Evolutionary conservation across 495 filamentous ascomycete species (phyloP).

Genomic region (Alectoria sarmentosa): DNA sequence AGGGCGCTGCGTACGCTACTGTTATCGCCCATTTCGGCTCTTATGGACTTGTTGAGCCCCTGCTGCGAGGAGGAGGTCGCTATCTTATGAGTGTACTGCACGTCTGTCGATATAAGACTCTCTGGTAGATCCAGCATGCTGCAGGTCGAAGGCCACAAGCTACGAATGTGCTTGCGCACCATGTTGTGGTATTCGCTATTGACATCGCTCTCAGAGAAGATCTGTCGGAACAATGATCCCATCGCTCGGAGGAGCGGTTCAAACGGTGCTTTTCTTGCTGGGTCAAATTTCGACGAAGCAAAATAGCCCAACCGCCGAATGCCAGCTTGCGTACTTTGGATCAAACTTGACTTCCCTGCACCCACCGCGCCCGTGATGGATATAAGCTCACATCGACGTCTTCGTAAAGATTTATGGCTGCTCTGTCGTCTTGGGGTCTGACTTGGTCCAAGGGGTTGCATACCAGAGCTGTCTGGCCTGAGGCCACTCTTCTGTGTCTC

Average conservation of each 20-base stretch:
- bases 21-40: conserved; percentile 17
- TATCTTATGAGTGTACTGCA: conserved; percentile 10
- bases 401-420: conserved; percentile 53
- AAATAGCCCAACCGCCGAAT: conserved; percentile 74
- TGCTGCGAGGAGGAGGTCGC: conserved; percentile 7
- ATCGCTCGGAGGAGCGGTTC: conserved; percentile 74
- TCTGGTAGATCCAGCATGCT: conserved; percentile 73
- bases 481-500: conserved; percentile 17
- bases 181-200: conserved; percentile 73
- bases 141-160: conserved; percentile 72
- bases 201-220: conserved; percentile 84
- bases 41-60: conserved; percentile 15
- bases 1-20: conserved; percentile 11
- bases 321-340: conserved; percentile 67
- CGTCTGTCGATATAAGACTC: conserved; percentile 44
- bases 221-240: conserved; percentile 79
- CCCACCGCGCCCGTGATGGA: conserved; percentile 69
- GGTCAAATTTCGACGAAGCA: conserved; percentile 77
- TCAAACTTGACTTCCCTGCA: conserved; percentile 74
- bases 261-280: conserved; percentile 71
- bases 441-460: conserved; percentile 1
- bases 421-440: conserved; percentile 36
- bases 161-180: conserved; percentile 62
- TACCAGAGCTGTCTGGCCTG: conserved; percentile 14
- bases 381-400: conserved; percentile 69